A percentile compares a stretch with the other conserved stretches of the same genome.
Evolutionary conservation across 192 early-diverging fungal genomes (phyloP).

Genomic region (Coemansia sp.): DNA sequence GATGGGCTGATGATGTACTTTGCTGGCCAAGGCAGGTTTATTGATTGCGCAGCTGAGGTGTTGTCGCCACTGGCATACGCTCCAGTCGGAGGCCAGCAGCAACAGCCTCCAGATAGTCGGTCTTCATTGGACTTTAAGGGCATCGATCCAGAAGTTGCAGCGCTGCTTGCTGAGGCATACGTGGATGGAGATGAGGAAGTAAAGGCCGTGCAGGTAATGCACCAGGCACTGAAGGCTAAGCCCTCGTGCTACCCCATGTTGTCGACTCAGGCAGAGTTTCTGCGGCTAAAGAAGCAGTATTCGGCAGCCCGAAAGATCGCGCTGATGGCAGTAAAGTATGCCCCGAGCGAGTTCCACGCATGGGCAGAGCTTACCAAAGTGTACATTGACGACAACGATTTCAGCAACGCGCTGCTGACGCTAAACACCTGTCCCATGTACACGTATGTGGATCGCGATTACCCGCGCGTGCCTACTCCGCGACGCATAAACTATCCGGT

Average conservation of each 20-base stretch:
- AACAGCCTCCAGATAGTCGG: not conserved
- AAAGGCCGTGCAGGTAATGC: conserved; percentile 84
- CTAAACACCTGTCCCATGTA: conserved; percentile 99
- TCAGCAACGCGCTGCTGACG: conserved; percentile 79
- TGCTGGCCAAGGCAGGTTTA: conserved; percentile 73
- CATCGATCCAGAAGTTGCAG: conserved; percentile 84
- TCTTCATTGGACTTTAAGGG: conserved; percentile 41
- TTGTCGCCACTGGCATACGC: conserved; percentile 65
- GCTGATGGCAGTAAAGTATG: conserved; percentile 89
- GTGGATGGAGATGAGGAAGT: conserved; percentile 86
- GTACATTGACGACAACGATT: conserved; percentile 84
- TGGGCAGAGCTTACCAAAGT: conserved; percentile 96
- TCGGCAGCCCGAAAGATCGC: conserved; percentile 84
- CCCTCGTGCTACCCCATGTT: conserved; percentile 78
- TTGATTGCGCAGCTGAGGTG: conserved; percentile 71
- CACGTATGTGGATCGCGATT: conserved; percentile 81
- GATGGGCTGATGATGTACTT: conserved; percentile 92
- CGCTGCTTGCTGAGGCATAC: conserved; percentile 78
- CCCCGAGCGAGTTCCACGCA: conserved; percentile 91
- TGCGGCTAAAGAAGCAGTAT: conserved; percentile 69
- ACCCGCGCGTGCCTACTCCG: conserved; percentile 87
- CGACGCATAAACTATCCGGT: conserved; percentile 86
- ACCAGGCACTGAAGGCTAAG: conserved; percentile 75
- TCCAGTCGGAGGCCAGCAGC: conserved; percentile 31
- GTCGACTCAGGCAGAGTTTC: conserved; percentile 87